A percentile compares a stretch with the other conserved stretches of the same genome.
Conservation (phyloP, 2,329 filamentous ascomycete species). For the Diaporthe amygdali region DNA sequence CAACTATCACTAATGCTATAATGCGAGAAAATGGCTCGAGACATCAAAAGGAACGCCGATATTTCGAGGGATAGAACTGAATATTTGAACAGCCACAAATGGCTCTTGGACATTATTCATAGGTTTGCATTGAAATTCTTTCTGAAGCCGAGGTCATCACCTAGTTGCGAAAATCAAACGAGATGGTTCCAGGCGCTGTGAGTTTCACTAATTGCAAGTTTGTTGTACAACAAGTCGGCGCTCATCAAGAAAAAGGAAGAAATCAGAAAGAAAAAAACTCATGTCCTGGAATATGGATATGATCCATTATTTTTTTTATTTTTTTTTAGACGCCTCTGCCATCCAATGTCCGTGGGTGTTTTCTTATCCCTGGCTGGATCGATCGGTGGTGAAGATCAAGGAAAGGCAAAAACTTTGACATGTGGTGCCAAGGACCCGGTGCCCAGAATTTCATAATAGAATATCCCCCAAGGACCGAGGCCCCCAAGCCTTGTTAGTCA, state of each 20-base stretch:
- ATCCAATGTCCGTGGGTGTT: background rate
- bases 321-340: background rate
- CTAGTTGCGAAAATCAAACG: background rate
- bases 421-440: conserved; percentile 10
- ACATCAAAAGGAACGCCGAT: background rate
- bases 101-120: background rate
- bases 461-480: background rate
- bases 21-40: background rate
- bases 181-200: background rate
- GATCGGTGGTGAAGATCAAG: background rate
- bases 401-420: background rate
- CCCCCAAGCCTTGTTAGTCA: conserved; percentile 14
- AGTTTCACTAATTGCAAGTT: background rate
- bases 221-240: background rate
- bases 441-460: conserved; percentile 16
- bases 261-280: background rate
- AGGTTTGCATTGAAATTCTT: background rate
- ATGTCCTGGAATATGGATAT: background rate
- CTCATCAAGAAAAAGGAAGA: background rate
- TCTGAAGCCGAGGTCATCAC: background rate
- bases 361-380: background rate
- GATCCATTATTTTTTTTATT: background rate
- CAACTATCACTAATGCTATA: conserved; percentile 1
- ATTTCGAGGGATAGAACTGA: background rate
- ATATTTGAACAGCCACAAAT: background rate